These are phyloP conservation scores for Magnusiomyces magnusii DNA, from an alignment of 1,139 yeast species.

Conservation along the genomic window DNA sequence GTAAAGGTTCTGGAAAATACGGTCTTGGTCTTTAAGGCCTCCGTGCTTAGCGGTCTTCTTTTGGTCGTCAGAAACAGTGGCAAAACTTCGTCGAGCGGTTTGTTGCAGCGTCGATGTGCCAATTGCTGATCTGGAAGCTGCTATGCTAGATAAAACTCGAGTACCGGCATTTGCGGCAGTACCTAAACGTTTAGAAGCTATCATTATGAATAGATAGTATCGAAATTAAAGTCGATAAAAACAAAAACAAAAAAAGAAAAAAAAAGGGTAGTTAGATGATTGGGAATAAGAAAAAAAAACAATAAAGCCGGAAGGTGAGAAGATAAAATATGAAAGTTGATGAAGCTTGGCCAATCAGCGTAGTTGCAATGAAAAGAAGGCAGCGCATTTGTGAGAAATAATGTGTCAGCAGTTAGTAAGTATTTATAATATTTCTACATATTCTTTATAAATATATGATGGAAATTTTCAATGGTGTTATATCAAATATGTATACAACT, in stretches of 20 bases:
- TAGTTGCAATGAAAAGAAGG: background rate
- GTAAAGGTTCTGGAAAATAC: slow-evolving; percentile 78
- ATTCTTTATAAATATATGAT: no score
- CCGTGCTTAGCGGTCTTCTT: slow-evolving; percentile 51
- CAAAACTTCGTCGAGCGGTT: slow-evolving; percentile 18
- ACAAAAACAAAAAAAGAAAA: background rate
- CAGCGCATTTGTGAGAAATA: no score
- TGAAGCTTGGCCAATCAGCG: background rate
- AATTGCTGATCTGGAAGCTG: slow-evolving; percentile 4
- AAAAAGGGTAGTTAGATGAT: background rate
- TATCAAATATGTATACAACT: no score
- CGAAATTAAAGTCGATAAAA: background rate
- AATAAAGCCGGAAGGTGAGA: background rate
- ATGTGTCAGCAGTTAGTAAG: no score
- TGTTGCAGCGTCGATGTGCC: slow-evolving; percentile 7
- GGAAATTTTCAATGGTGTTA: no score
- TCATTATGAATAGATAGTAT: slow-evolving; percentile 3
- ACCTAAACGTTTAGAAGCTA: slow-evolving; percentile 14
- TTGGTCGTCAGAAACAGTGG: slow-evolving; percentile 29
- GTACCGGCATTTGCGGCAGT: slow-evolving; percentile 5
- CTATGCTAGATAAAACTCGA: background rate
- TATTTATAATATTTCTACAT: no score
- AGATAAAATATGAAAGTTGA: no score
- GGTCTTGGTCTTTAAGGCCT: slow-evolving; percentile 71
- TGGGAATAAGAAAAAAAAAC: slow-evolving; percentile 2